phyloP scores from a whole-genome alignment of 371 early-diverging fungal genomes.

The Zychaea mexicana region DNA sequence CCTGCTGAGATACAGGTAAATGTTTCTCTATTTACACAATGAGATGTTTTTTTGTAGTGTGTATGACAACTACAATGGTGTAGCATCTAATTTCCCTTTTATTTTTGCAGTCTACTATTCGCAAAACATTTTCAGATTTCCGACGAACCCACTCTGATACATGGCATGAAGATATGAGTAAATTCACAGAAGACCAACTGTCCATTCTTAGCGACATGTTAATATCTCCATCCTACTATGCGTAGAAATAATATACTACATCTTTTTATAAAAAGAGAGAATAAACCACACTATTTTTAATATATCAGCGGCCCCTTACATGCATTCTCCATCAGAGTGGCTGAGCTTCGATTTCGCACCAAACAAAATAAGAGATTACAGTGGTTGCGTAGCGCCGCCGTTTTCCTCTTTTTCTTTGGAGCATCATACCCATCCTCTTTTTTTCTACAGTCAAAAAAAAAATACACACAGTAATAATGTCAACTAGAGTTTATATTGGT shows the following conservation, averaged over 20 bases:
- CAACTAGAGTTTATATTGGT: conserved; percentile 72
- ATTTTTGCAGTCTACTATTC: conserved; percentile 72
- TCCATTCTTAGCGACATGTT: conserved; percentile 83
- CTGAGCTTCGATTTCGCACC: background rate
- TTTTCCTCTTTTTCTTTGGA: background rate
- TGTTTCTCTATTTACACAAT: background rate
- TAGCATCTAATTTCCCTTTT: no score
- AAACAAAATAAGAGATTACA: background rate
- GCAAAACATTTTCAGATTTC: conserved; percentile 90
- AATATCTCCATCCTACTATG: conserved; percentile 84
- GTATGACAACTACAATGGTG: no score
- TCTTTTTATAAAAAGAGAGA: background rate
- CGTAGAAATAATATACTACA: conserved; percentile 33
- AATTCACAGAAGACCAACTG: conserved; percentile 79
- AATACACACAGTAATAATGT: no score
- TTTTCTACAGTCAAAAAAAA: background rate
- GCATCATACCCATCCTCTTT: background rate
- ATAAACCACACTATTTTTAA: no score
- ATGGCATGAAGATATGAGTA: conserved; percentile 86
- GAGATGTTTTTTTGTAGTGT: background rate
- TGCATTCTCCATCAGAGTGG: background rate
- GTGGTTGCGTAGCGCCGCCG: no score
- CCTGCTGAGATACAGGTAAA: conserved; percentile 82
- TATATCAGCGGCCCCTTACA: no score
- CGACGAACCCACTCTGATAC: conserved; percentile 91